These are phyloP conservation scores for Aureobasidium sp. DNA, from an alignment of 2,329 filamentous ascomycete species.

Conservation along the genomic window DNA sequence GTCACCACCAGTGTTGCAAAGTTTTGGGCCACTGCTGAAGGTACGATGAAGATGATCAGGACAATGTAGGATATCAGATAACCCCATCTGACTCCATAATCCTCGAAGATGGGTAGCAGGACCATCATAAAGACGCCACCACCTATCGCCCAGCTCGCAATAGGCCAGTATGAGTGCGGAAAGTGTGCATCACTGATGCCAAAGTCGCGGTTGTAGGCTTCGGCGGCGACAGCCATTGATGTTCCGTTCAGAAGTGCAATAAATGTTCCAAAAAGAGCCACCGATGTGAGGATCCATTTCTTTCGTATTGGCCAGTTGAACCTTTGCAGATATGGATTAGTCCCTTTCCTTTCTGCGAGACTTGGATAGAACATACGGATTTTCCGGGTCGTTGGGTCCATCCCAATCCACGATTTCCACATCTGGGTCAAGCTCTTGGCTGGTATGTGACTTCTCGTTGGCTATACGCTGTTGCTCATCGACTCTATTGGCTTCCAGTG, in stretches of 20 bases:
- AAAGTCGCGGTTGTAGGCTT: conserved; percentile 29
- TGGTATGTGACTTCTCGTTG: conserved; percentile 1
- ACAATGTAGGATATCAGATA: conserved; percentile 27
- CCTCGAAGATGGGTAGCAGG: conserved; percentile 33
- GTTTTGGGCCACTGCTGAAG: conserved; percentile 33
- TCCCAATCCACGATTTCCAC: conserved; percentile 30
- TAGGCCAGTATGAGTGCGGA: conserved; percentile 35
- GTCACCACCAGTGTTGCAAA: conserved; percentile 33
- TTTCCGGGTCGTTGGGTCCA: conserved; percentile 41
- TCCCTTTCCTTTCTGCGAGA: neutral
- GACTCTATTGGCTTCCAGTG: conserved; percentile 5
- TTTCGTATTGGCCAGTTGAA: conserved; percentile 28
- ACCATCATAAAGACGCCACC: conserved; percentile 32
- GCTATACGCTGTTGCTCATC: conserved; percentile 7
- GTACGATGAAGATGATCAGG: conserved; percentile 34
- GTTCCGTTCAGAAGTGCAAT: conserved; percentile 32
- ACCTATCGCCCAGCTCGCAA: conserved; percentile 32
- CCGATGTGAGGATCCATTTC: conserved; percentile 31
- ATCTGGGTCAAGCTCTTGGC: conserved; percentile 12
- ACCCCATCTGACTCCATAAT: conserved; percentile 29
- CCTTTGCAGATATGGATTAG: neutral
- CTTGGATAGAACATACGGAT: conserved; percentile 20
- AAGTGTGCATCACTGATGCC: conserved; percentile 30
- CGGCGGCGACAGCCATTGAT: conserved; percentile 30
- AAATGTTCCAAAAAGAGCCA: conserved; percentile 29